Base-by-base conservation (phyloP, 2,329 filamentous ascomycete genomes). In the Thielaviopsis musarum region DNA sequence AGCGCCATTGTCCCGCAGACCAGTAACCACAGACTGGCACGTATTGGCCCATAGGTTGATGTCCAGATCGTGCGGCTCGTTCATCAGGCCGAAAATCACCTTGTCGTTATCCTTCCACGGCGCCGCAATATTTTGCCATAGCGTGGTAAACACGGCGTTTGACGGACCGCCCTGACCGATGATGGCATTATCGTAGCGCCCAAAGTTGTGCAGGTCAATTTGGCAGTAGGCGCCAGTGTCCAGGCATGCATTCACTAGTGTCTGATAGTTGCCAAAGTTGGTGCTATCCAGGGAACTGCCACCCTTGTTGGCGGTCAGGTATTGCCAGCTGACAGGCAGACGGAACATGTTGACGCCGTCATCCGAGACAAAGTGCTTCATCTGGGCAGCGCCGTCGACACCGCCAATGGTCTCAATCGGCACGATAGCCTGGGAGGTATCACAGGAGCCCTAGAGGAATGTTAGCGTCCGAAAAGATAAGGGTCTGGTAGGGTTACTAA, bases 71-170 rank as follows among this genome's bases (percentile, higher is more conserved):
- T 85, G 81, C 6, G 83, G 83, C 70, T 83, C 84, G 69, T 87
- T 87, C 82, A 87, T 86, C 52, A 87, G 67, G 15, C 81, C 82
- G 64, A 87, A 84, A 3, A 78, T 73, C 26, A 87, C 70, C 62
- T 77, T 80, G 45, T 73, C 67, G 56, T 80, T 69, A 5, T 66
- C 65, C 22, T 73, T 75, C 68, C 86, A 87, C 66, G 80, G 79
- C 1, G 69, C 72, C 1, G 83, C 83, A 4, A 83, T 68, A 61
- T 78, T 72, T 1, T 66, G 68, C 83, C 83, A 87, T 5, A 86
- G 69, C 51, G 70, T 71, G 3, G 74, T 77, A 64, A 85, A 81
- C 15, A 81, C 70, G 12, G 75, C 77, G 66, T 85, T 75, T 0
- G 75, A 75, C 0, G 82, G 81, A 0, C 82, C 83, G 22, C 81